Conservation (phyloP, 805 yeast species). For the Scheffersomyces stipitis region DNA sequence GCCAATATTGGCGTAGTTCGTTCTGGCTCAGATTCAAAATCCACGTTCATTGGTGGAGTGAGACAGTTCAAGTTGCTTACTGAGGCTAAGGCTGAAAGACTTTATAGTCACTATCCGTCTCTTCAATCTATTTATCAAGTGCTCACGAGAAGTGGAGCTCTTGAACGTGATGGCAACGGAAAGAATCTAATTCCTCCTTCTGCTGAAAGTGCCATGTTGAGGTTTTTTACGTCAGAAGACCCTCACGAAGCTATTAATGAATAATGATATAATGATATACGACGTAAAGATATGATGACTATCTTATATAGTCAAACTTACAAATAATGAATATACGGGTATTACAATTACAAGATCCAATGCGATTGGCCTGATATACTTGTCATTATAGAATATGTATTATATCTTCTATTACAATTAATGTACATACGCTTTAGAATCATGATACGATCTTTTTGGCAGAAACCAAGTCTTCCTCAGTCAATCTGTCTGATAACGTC, state of each 20-base stretch:
- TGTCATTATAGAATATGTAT: no score
- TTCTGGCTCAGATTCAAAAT: slow-evolving; percentile 51
- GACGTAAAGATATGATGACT: no score
- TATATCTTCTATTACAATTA: no score
- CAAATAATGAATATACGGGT: no score
- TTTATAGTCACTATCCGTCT: slow-evolving; percentile 41
- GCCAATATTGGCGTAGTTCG: slow-evolving; percentile 55
- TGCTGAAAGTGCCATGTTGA: slow-evolving; percentile 48
- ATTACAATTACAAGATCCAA: no score
- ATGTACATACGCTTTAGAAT: no score
- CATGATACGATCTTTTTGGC: slow-evolving; percentile 56
- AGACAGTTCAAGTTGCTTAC: slow-evolving; percentile 62
- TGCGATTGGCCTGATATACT: no score
- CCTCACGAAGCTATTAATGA: slow-evolving; percentile 42
- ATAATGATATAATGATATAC: slow-evolving; percentile 1
- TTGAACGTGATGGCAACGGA: slow-evolving; percentile 44
- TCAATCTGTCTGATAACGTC: slow-evolving; percentile 46
- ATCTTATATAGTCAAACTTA: no score
- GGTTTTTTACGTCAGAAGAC: slow-evolving; percentile 49
- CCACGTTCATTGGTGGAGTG: slow-evolving; percentile 49
- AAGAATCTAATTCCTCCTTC: slow-evolving; percentile 49
- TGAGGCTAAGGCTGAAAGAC: slow-evolving; percentile 45
- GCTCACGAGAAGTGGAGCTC: slow-evolving; percentile 24
- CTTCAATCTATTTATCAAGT: slow-evolving; percentile 32
- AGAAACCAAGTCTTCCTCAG: slow-evolving; percentile 52